These are phyloP conservation scores for Actinomortierella wolfii DNA, from an alignment of 371 early-diverging fungal genomes.

Conservation along the genomic window DNA sequence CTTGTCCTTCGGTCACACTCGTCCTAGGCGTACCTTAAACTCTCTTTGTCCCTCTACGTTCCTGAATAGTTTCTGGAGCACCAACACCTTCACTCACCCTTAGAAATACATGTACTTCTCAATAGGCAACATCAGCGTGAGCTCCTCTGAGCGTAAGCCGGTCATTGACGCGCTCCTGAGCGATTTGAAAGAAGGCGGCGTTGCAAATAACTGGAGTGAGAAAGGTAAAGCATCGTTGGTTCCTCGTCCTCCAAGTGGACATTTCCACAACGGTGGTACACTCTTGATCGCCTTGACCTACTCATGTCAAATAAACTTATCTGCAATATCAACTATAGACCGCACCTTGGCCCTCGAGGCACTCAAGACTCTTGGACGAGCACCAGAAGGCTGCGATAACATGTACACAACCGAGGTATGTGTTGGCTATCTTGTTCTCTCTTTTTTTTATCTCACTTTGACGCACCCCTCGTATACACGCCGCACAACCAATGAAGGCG, in stretches of 20 bases:
- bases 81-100: not conserved
- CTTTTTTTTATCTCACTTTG: not conserved
- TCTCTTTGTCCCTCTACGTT: too few relatives aligned
- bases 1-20: not conserved
- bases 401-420: conserved; percentile 40
- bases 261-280: too few relatives aligned
- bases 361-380: conserved; percentile 37
- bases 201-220: conserved; percentile 28
- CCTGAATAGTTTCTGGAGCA: too few relatives aligned
- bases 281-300: not conserved
- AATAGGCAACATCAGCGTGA: conserved; percentile 24
- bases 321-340: conserved; percentile 7
- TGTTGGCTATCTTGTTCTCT: not conserved
- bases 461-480: conserved; percentile 10
- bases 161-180: conserved; percentile 30
- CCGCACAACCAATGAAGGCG: too few relatives aligned
- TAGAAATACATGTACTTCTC: not conserved
- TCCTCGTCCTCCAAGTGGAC: too few relatives aligned
- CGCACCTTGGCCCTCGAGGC: conserved; percentile 29
- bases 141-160: conserved; percentile 18
- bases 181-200: conserved; percentile 41
- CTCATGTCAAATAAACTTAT: not conserved
- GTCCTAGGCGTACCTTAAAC: too few relatives aligned
- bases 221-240: conserved; percentile 13
- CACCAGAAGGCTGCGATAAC: conserved; percentile 38